These are phyloP conservation scores for Trichophyton rubrum DNA, from an alignment of 2,329 filamentous ascomycete genomes.

Conservation along the genomic window DNA sequence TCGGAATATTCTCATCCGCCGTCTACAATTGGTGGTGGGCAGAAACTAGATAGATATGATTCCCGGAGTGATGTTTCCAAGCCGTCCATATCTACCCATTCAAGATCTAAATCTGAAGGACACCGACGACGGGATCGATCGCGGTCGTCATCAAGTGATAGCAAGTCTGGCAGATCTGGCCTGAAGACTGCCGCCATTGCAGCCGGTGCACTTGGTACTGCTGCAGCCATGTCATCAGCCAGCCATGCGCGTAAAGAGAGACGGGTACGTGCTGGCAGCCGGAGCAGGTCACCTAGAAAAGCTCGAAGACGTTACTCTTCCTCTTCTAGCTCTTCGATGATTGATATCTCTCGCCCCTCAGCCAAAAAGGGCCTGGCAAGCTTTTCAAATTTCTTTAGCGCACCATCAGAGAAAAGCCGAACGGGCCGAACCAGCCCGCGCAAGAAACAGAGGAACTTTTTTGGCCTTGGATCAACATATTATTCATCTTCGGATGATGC, in stretches of 20 bases:
- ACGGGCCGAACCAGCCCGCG: slow-evolving; percentile 29
- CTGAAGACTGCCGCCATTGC: slow-evolving; percentile 23
- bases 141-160: background rate
- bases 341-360: slow-evolving; percentile 53
- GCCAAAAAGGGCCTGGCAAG: slow-evolving; percentile 40
- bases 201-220: slow-evolving; percentile 27
- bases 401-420: slow-evolving; percentile 43
- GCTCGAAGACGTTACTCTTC: slow-evolving; percentile 18
- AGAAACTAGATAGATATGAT: background rate
- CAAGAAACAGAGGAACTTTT: slow-evolving; percentile 36
- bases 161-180: background rate
- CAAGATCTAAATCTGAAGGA: slow-evolving; percentile 4
- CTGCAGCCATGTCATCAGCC: slow-evolving; percentile 17
- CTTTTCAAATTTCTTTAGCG: slow-evolving; percentile 51
- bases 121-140: background rate
- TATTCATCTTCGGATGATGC: slow-evolving; percentile 57
- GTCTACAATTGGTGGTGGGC: background rate
- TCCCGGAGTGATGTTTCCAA: slow-evolving; percentile 17
- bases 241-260: slow-evolving; percentile 8
- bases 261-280: slow-evolving; percentile 14
- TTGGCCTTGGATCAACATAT: slow-evolving; percentile 41
- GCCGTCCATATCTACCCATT: slow-evolving; percentile 22
- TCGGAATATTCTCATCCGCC: background rate
- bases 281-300: slow-evolving; percentile 27
- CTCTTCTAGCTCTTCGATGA: slow-evolving; percentile 47